Base-by-base conservation (phyloP, 2,329 filamentous ascomycete species). In the Thielaviopsis ethacetica region DNA sequence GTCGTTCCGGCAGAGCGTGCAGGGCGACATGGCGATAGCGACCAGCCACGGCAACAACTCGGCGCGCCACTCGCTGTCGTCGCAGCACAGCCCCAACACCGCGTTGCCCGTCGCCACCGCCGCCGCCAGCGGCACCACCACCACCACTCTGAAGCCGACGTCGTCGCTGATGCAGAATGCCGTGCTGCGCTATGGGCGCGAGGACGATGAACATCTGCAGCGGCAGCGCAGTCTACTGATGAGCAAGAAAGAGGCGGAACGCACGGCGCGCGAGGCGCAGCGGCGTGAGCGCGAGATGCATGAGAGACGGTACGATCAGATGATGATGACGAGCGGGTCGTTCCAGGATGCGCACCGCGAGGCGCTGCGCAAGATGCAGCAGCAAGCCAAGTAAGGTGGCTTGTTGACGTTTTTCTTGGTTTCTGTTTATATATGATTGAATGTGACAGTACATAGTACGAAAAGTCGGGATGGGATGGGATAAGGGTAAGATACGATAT, bases 351-450 rank as follows among this genome's bases (percentile, higher is more conserved):
- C 84, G 22, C 91, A 96, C 68, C 78, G 85, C 21, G 85, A 91
- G 63, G 87, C 85, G 0, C 78, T 96, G 79, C 77, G 86, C 63
- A 83, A 77, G 68, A 86, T 96, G 83, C 90, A 95, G 65, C 53
- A 58, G 17, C 47, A 56, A 51, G 60, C 57, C 3, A 54, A 58
- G 24, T 62, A 53, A 54, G 50, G 44, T 49, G 44, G n/a, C 24
- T 3, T 26, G 3, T 26, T 34, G 30, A 10, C 10, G 7, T 34
- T 34, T 34, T 34, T 47, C 15, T 47, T 47, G 5, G 5, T 47
- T 15, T 47, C 41, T 47, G 4, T 47, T 12, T 34, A 5, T 34
- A 34, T 34, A 21, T 57, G 30, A 57, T 57, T 13, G 17, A 50
- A 30, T 57, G 27, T 22, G 17, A 21, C 10, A 54, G 38, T 13